A percentile compares a stretch with the other conserved stretches of the same genome.
These are phyloP conservation scores for Mallotus nudiflorus DNA, from an alignment of 345 rosid genomes.

Conservation along the genomic window DNA sequence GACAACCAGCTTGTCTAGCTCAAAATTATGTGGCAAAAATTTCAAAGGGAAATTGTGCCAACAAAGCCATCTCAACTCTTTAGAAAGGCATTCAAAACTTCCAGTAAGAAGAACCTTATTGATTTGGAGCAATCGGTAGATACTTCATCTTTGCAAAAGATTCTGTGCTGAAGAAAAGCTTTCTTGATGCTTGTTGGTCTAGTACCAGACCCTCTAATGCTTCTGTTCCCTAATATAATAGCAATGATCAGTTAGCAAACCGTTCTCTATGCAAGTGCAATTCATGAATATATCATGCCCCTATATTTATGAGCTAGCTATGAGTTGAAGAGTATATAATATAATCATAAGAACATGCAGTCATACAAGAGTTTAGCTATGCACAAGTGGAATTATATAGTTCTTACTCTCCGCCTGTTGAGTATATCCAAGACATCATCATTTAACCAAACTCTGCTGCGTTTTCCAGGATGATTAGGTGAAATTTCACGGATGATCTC, in stretches of 20 bases:
- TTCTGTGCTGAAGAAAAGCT: not conserved
- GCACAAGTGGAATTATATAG: no score
- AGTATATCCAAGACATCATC: no score
- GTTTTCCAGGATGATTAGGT: no score
- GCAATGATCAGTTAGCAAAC: not conserved
- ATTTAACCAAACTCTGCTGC: no score
- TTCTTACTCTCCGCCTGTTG: no score
- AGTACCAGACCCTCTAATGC: conserved; percentile 25
- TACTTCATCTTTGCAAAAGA: conserved; percentile 20
- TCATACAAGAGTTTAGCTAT: no score
- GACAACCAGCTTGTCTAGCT: conserved; percentile 8
- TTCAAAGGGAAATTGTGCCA: conserved; percentile 5
- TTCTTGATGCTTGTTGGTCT: not conserved
- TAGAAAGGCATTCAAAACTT: conserved; percentile 1
- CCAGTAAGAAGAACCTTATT: not conserved
- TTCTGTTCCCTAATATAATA: conserved; percentile 27
- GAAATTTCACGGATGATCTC: no score
- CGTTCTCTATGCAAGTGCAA: not conserved
- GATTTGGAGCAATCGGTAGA: conserved; percentile 23
- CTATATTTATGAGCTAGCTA: no score
- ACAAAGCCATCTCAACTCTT: conserved; percentile 23
- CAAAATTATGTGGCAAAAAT: conserved; percentile 8
- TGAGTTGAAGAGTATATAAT: no score
- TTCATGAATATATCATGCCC: no score
- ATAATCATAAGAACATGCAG: no score